These are phyloP conservation scores for Colletotrichum orchidophilum DNA, from an alignment of 2,329 filamentous ascomycete genomes.

Conservation along the genomic window DNA sequence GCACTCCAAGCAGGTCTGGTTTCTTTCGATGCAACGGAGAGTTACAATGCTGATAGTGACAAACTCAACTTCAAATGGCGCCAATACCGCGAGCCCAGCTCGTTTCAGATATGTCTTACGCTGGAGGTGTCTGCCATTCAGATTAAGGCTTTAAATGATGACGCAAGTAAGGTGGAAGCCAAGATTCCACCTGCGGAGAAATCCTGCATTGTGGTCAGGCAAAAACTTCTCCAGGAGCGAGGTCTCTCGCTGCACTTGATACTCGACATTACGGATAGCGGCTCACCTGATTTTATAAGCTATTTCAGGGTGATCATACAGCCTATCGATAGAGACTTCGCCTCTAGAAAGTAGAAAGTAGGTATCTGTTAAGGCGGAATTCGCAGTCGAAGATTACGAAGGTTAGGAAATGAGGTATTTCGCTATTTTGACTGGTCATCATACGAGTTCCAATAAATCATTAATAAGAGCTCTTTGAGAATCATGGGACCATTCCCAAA, in stretches of 20 bases:
- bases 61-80: constrained; percentile 58
- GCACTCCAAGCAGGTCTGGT: constrained; percentile 52
- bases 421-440: no score
- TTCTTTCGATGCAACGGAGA: constrained; percentile 53
- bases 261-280: constrained; percentile 57
- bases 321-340: constrained; percentile 40
- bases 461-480: no score
- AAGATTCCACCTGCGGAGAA: constrained; percentile 43
- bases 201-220: constrained; percentile 41
- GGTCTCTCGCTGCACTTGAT: constrained; percentile 59
- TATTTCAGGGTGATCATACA: constrained; percentile 56
- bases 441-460: no score
- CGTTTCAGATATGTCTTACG: constrained; percentile 51
- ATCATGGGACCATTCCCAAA: no score
- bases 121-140: constrained; percentile 50
- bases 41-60: constrained; percentile 57
- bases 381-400: no score
- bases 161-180: constrained; percentile 31
- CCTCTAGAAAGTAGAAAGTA: not conserved
- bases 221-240: constrained; percentile 36
- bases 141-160: constrained; percentile 38
- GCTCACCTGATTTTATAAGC: constrained; percentile 53
- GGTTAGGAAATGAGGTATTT: no score
- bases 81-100: constrained; percentile 52
- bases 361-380: not conserved